Base-by-base conservation (phyloP, 768 basidiomycete species). In the Cystofilobasidium macerans region DNA sequence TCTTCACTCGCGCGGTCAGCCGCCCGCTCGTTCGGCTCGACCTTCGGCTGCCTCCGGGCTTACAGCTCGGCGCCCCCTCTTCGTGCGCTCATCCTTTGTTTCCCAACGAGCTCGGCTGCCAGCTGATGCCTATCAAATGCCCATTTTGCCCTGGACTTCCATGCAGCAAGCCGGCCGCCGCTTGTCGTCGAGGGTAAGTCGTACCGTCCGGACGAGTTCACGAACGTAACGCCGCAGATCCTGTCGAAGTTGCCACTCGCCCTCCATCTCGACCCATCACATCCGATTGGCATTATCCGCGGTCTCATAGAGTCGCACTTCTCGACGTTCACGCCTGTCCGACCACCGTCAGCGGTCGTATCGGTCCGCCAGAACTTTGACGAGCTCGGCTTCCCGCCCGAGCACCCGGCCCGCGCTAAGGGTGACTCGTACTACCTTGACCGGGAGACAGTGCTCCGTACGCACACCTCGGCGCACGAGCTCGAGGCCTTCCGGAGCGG, bases 401-500 rank as follows among this genome's bases (percentile, higher is more conserved):
- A 97, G 78, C 95, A 99, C 75, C 92, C 94, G 0, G 94, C 95
- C 22, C 84, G 95, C 67, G 81, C 87, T 28, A 79, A 84, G 53
- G 89, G 88, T 48, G 95, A 99, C 79, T 89, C 87, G 73, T 99
- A 99, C 80, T 99, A 99, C 77, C 80, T 95, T 73, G 98, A 98
- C 79, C 82, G 81, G 71, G 79, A 84, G 71, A 79, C 86, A 73
- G 91, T 99, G 89, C 83, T 99, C 42, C 86, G 95, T 47, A 98
- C 95, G 0, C 95, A 99, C 75, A 97, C 95, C 0, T 91, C 88
- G n/a, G 90, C 95, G 5, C 95, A 99, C 75, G 94, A 99, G 78
- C 88, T 98, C 36, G 92, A 95, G 67, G 85, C 85, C 9, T 98
- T 95, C 75, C 59, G 70, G 16, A 26, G 48, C 22, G 89, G 89